These are phyloP conservation scores for Dimargaris xerosporica DNA, from an alignment of 192 early-diverging fungal species.

Conservation along the genomic window DNA sequence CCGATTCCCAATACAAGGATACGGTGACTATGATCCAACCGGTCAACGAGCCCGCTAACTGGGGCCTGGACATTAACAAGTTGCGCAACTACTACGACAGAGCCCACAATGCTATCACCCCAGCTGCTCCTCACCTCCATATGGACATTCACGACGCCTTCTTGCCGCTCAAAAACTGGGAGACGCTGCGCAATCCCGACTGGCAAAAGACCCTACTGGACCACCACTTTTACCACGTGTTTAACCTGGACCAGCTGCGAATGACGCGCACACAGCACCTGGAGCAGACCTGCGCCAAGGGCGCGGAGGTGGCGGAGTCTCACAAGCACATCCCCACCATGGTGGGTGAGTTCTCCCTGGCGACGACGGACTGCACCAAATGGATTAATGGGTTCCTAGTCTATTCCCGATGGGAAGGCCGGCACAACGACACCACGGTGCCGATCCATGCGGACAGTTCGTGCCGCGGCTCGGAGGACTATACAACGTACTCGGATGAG, in stretches of 20 bases:
- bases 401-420: conserved; percentile 45
- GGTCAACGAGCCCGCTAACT: conserved; percentile 32
- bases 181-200: conserved; percentile 17
- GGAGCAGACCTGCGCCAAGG: conserved; percentile 20
- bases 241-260: conserved; percentile 25
- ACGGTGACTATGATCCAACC: conserved; percentile 26
- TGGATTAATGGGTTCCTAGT: conserved; percentile 50
- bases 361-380: conserved; percentile 56
- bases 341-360: conserved; percentile 56
- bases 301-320: conserved; percentile 21
- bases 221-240: conserved; percentile 36
- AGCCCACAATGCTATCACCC: conserved; percentile 18
- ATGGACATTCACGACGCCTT: conserved; percentile 30
- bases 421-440: conserved; percentile 19
- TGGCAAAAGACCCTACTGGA: conserved; percentile 31
- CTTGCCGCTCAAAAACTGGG: conserved; percentile 27
- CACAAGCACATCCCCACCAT: conserved; percentile 37
- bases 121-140: background rate
- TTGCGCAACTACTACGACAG: conserved; percentile 26
- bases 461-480: conserved; percentile 31
- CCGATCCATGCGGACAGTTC: conserved; percentile 27
- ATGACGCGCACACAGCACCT: conserved; percentile 24
- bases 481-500: conserved; percentile 23
- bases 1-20: conserved; percentile 20
- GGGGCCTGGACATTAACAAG: conserved; percentile 21